Base-by-base conservation (phyloP, 768 basidiomycete genomes). In the Boletus speciosus region DNA sequence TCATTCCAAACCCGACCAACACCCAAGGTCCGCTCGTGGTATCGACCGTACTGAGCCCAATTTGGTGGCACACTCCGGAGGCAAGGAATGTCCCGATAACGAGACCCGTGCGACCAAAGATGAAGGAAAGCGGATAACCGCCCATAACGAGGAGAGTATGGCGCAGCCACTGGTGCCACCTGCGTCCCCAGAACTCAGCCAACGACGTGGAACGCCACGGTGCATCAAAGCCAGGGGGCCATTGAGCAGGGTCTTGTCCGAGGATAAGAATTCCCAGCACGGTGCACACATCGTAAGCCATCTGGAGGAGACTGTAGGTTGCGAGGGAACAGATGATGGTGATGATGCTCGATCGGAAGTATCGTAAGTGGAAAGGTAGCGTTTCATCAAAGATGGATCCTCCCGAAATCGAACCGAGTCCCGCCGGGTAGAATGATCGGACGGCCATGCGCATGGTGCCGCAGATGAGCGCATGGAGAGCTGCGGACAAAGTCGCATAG, bases 51-150 rank as follows among this genome's bases (percentile, higher is more conserved):
- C 77, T 80, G 37, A 80, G 42, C 8, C 19, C 32, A 15, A 77
- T 32, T 52, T 80, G 71, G 55, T 89, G 87, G 7, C 83, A 60
- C 2, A 83, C 37, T 6, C 73, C 84, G 0, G 85, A 87, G 6
- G 78, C 63, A 11, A 80, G 56, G 62, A 86, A 87, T 3, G 76
- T 73, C 6, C 83, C 84, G 0, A 85, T 45, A 5, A 86, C 68
- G 4, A 71, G 69, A 3, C 80, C 83, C 0, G 61, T 49, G 7
- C 78, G 74, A 2, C 85, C 84, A 16, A 79, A 62, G 5, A 84
- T 36, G 29, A 66, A 58, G 7, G 63, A 63, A 12, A 69, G 46
- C 2, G 72, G 70, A 8, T 48, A 42, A 5, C 62, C 62, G 15
- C 72, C 75, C 19, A 69, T 50, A 12, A 61, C 34, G 39, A 73